These are phyloP conservation scores for Pinus taeda DNA, from an alignment of 75 land plant species.

Conservation along the genomic window DNA sequence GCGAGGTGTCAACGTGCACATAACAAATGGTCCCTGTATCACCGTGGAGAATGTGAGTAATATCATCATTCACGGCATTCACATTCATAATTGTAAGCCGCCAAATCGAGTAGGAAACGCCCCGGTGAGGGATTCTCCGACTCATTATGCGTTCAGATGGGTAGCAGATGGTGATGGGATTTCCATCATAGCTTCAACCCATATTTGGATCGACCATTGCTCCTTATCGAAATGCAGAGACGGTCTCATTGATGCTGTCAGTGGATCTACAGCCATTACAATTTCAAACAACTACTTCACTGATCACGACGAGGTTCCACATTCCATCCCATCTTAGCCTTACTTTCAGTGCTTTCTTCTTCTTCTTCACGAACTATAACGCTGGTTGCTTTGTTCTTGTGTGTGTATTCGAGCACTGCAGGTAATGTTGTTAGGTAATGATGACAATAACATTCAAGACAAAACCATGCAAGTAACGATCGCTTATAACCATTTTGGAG, in stretches of 20 bases:
- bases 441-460: too few relatives aligned
- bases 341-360: too few relatives aligned
- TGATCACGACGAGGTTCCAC: conserved; percentile 29
- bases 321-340: too few relatives aligned
- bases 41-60: conserved; percentile 19
- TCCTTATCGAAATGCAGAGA: conserved; percentile 9
- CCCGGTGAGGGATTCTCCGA: conserved; percentile 1
- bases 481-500: too few relatives aligned
- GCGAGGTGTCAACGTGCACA: conserved; percentile 26
- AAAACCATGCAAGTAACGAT: too few relatives aligned
- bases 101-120: neutral
- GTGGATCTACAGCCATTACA: conserved; percentile 18
- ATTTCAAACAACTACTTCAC: conserved; percentile 23
- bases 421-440: too few relatives aligned
- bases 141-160: conserved; percentile 8
- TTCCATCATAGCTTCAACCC: conserved; percentile 15
- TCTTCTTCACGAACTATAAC: neutral
- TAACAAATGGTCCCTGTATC: conserved; percentile 28
- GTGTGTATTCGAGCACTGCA: neutral
- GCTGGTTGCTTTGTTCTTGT: neutral
- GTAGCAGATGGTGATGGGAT: conserved; percentile 33
- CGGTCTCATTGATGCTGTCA: conserved; percentile 27
- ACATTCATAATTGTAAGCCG: conserved; percentile 22
- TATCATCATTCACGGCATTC: conserved; percentile 34
- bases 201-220: conserved; percentile 38